These are phyloP conservation scores for Neltuma alba DNA, from an alignment of 306 rosid genomes.

Conservation along the genomic window DNA sequence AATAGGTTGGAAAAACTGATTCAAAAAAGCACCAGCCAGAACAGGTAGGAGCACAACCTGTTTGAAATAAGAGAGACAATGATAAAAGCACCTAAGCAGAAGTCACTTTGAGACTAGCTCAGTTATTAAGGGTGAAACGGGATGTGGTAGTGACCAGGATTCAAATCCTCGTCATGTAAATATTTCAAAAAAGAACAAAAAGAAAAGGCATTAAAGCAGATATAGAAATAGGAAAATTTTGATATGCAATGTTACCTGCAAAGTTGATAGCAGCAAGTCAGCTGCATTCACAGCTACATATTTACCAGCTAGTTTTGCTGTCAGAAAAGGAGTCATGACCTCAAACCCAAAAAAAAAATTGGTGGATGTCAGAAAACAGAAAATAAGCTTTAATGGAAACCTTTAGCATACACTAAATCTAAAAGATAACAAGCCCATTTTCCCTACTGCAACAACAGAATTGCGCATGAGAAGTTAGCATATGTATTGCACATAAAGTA, in stretches of 20 bases:
- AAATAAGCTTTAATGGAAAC: background rate
- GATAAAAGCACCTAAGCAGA: background rate
- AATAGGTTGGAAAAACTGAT: slow-evolving; percentile 73
- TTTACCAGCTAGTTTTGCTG: slow-evolving; percentile 88
- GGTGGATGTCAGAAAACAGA: background rate
- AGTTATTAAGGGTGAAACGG: background rate
- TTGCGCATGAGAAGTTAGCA: slow-evolving; percentile 16
- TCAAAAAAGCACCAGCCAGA: slow-evolving; percentile 76
- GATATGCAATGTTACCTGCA: slow-evolving; percentile 53
- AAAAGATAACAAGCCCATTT: background rate
- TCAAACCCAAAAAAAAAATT: slow-evolving; percentile 39
- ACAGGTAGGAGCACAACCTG: slow-evolving; percentile 94
- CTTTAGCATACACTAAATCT: background rate
- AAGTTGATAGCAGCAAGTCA: slow-evolving; percentile 69
- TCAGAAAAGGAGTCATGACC: slow-evolving; percentile 89
- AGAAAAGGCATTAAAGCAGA: background rate
- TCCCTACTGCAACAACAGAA: background rate
- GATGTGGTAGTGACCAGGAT: background rate
- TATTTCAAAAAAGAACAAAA: background rate
- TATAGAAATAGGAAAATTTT: background rate
- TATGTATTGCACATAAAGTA: background rate
- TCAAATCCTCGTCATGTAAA: background rate
- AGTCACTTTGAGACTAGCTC: background rate
- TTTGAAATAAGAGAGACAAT: slow-evolving; percentile 23
- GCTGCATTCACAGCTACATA: slow-evolving; percentile 82